Percentiles rank a stretch among this genome's conserved stretches.
Evolutionary conservation across 805 yeast species (phyloP).

Genomic region (Ascoidea rubescens): DNA sequence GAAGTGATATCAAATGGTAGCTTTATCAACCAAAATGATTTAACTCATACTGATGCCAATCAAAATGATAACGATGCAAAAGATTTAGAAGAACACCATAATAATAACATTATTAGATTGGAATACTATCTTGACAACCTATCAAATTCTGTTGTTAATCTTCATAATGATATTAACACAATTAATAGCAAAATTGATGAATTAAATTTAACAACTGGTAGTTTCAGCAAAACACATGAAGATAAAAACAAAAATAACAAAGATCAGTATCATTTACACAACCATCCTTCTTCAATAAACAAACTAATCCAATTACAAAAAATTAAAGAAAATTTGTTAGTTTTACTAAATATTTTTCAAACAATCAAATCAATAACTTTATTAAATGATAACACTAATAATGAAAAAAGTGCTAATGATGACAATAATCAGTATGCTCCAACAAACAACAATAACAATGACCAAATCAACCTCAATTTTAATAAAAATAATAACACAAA

Average conservation of each 20-base stretch:
- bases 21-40: too few species aligned
- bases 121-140: neutral
- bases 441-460: neutral
- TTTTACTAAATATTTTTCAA: too few species aligned
- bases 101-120: neutral
- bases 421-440: neutral
- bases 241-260: too few species aligned
- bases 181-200: neutral
- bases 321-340: neutral
- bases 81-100: too few species aligned
- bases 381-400: too few species aligned
- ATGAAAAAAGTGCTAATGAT: neutral
- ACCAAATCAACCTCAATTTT: too few species aligned
- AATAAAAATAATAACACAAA: too few species aligned
- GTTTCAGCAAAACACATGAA: neutral
- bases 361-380: neutral
- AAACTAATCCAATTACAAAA: too few species aligned
- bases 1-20: too few species aligned
- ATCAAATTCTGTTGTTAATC: neutral
- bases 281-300: too few species aligned
- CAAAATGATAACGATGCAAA: neutral
- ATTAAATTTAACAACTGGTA: neutral
- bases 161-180: neutral
- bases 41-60: too few species aligned
- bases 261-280: too few species aligned